Conservation (phyloP, 306 rosid species). For the Echinosophora koreensis region DNA sequence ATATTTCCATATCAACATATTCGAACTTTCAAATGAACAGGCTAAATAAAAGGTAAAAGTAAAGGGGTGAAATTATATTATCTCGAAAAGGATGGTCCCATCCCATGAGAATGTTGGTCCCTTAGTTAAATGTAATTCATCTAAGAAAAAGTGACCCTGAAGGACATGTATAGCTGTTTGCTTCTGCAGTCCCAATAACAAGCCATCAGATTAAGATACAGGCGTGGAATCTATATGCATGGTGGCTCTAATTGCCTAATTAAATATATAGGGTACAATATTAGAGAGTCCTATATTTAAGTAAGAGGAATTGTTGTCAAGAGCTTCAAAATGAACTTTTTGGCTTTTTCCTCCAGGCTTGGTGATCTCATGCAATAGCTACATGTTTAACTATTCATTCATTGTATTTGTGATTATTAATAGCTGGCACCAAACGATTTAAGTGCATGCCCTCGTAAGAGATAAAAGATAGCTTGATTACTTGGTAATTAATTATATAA, state of each 20-base stretch:
- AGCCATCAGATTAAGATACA: slow-evolving; percentile 44
- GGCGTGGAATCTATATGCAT: background rate
- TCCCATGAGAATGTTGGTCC: slow-evolving; percentile 79
- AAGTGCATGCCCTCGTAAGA: background rate
- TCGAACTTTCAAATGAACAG: background rate
- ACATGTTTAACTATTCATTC: background rate
- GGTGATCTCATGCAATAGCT: slow-evolving; percentile 11
- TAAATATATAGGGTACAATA: slow-evolving; percentile 33
- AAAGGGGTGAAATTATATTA: background rate
- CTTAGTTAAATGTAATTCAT: slow-evolving; percentile 56
- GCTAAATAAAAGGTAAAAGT: background rate
- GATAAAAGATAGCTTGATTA: slow-evolving; percentile 5
- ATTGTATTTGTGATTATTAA: background rate
- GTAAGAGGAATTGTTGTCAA: slow-evolving; percentile 13
- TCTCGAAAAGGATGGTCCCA: slow-evolving; percentile 55
- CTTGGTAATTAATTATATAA: background rate
- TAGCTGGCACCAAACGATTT: background rate
- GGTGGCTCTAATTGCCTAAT: slow-evolving; percentile 32
- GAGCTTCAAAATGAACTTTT: slow-evolving; percentile 34
- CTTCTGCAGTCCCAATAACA: slow-evolving; percentile 57
- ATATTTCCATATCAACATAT: background rate
- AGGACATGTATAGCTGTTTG: slow-evolving; percentile 57
- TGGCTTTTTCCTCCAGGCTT: slow-evolving; percentile 42
- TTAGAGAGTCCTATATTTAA: slow-evolving; percentile 28
- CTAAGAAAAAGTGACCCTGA: slow-evolving; percentile 68